Percentiles rank a stretch among this genome's conserved stretches.
Evolutionary conservation across 2,329 filamentous ascomycete species (phyloP).

Genomic region (Xylaria sp.): DNA sequence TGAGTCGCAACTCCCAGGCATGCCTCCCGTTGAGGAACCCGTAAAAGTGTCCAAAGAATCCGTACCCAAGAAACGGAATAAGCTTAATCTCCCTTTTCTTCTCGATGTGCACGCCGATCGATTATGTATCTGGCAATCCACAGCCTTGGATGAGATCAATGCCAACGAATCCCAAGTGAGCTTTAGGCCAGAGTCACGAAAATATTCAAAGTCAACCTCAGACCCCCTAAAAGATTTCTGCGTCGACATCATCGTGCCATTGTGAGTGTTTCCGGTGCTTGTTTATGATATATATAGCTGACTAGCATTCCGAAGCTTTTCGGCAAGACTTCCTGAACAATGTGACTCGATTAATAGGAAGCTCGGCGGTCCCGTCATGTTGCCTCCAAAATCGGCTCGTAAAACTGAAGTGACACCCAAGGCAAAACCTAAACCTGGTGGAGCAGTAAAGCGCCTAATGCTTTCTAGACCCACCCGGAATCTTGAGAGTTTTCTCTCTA

Average conservation of each 20-base stretch:
- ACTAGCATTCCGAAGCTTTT: constrained; percentile 61
- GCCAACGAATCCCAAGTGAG: constrained; percentile 55
- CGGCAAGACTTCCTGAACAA: constrained; percentile 73
- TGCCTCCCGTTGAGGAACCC: constrained; percentile 47
- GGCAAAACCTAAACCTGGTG: constrained; percentile 57
- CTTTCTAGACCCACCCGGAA: constrained; percentile 53
- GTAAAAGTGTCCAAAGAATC: constrained; percentile 43
- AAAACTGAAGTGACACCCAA: constrained; percentile 50
- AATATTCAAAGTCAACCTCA: constrained; percentile 49
- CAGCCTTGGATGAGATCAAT: constrained; percentile 64
- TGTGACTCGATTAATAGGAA: constrained; percentile 76
- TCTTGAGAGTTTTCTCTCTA: constrained; percentile 67
- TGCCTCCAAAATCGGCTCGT: constrained; percentile 59
- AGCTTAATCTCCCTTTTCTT: constrained; percentile 68
- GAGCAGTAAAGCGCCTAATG: constrained; percentile 55
- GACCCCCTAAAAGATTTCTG: constrained; percentile 79
- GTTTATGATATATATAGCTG: constrained; percentile 36
- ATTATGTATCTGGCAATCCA: constrained; percentile 83
- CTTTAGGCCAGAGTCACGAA: constrained; percentile 43
- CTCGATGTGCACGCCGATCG: constrained; percentile 78
- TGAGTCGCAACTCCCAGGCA: constrained; percentile 54
- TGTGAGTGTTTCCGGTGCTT: constrained; percentile 56
- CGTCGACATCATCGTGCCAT: constrained; percentile 79
- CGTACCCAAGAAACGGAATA: constrained; percentile 60
- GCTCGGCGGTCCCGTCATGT: constrained; percentile 72